Base-by-base conservation (phyloP, 2,329 filamentous ascomycete genomes). In the Claviceps sp. region DNA sequence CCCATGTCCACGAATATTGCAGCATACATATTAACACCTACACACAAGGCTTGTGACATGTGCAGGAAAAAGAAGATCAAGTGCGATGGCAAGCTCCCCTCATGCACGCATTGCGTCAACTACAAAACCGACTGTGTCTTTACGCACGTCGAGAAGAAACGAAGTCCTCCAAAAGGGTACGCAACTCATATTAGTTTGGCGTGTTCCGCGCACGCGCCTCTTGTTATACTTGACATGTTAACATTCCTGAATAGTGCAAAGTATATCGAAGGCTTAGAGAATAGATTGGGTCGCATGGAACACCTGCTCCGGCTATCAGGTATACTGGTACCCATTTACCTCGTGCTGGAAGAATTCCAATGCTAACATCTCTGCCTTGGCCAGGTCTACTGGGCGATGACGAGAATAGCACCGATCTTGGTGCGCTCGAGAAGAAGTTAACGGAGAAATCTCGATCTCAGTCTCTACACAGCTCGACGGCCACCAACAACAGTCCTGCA, bases 41-140 rank as follows among this genome's bases (percentile, higher is more conserved):
- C n/a, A 24, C 55, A 40, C 22, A 56, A 90, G 87, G 89, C 89
- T 49, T 95, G 89, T 71, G 90, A 95, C 62, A 94, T 95, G 89
- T 97, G 91, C 66, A 79, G 90, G 61, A 95, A 95, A 72, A 90
- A 88, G 70, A 95, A 91, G 76, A 93, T 97, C 70, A 97, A 97
- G 72, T 97, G 91, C 69, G 93, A 97, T 65, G 91, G 93, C 59
- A 95, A 94, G 71, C 81, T 95, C 70, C 91, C 93, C 40, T 83
- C 89, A 55, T 98, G 93, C 70, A 90, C 88, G 7, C 93, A 97
- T 70, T 98, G 91, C 68, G 85, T 86, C 67, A 97, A 96, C 68
- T 96, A 96, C 75, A 96, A 96, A 76, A 96, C 90, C 5, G 89
- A 95, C 61, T 98, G 91, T 67, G 81, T 95, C 60, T 97, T 97